A percentile compares a stretch with the other conserved stretches of the same genome.
These are phyloP conservation scores for Fusarium subtropicale DNA, from an alignment of 2,329 filamentous ascomycete species.

Conservation along the genomic window DNA sequence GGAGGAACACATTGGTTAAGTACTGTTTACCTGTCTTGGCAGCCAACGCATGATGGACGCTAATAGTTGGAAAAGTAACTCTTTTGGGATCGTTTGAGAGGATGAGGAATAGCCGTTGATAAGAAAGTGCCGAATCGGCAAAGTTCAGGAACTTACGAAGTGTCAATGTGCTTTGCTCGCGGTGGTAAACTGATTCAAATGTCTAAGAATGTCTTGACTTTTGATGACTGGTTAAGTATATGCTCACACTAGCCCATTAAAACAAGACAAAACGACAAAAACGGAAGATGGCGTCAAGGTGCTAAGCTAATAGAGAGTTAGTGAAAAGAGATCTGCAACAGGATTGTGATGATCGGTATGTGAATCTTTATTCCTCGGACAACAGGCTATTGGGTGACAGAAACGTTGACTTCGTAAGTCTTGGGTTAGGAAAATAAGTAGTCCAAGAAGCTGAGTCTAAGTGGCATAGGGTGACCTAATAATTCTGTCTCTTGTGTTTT, in stretches of 20 bases:
- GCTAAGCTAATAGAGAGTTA: not conserved
- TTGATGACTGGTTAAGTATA: too few species aligned
- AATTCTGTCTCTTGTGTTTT: too few species aligned
- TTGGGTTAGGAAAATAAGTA: too few species aligned
- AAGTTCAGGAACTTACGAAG: not conserved
- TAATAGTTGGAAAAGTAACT: not conserved
- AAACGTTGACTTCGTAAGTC: too few species aligned
- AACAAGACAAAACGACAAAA: not conserved
- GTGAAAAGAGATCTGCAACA: not conserved
- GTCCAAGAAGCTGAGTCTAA: too few species aligned
- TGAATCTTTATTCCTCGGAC: not conserved
- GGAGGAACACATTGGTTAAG: not conserved
- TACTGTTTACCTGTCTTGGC: not conserved
- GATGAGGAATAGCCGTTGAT: not conserved
- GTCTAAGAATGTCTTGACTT: not conserved
- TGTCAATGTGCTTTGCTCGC: not conserved
- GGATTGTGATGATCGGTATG: not conserved
- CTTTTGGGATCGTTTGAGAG: not conserved
- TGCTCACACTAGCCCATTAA: not conserved
- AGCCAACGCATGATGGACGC: not conserved
- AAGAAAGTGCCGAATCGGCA: not conserved
- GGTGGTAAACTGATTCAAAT: not conserved
- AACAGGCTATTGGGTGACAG: not conserved
- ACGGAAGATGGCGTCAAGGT: conserved; percentile 4
- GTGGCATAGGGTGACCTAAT: too few species aligned